phyloP scores from a whole-genome alignment of 2,329 filamentous ascomycete genomes.

The Calonectria henricotiae region DNA sequence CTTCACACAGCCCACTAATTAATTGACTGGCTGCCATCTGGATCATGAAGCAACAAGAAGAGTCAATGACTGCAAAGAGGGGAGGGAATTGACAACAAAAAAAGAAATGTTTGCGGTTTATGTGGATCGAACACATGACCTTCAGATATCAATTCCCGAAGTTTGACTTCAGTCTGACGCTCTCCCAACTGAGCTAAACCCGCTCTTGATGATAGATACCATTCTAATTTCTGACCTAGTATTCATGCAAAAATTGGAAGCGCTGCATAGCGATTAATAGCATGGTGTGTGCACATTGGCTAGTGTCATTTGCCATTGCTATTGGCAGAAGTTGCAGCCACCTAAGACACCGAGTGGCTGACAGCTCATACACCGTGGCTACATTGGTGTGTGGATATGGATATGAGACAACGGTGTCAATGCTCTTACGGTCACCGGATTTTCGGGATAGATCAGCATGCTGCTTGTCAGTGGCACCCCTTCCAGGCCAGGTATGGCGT shows the following conservation, averaged over 20 bases:
- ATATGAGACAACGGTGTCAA: constrained; percentile 1
- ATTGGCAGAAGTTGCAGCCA: neutral
- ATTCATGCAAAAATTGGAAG: neutral
- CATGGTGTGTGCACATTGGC: neutral
- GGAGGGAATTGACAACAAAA: neutral
- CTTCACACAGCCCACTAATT: neutral
- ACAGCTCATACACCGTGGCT: neutral
- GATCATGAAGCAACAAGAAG: neutral
- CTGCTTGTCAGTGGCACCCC: neutral
- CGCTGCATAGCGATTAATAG: neutral
- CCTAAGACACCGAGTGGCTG: neutral
- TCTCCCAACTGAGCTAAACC: constrained; percentile 37
- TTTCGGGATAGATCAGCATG: neutral
- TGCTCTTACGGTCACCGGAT: constrained; percentile 15
- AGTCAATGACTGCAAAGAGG: neutral
- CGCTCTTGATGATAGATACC: neutral
- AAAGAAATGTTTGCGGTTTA: constrained; percentile 29
- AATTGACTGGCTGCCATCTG: neutral
- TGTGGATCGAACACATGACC: constrained; percentile 38
- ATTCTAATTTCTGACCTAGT: neutral
- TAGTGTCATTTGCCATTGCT: neutral
- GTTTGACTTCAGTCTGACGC: constrained; percentile 31
- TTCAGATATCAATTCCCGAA: constrained; percentile 27
- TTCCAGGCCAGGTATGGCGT: neutral
- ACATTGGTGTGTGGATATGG: constrained; percentile 13